Evolutionary conservation across 768 basidiomycete genomes (phyloP).

Genomic region (Phlegmacium glaucopus): DNA sequence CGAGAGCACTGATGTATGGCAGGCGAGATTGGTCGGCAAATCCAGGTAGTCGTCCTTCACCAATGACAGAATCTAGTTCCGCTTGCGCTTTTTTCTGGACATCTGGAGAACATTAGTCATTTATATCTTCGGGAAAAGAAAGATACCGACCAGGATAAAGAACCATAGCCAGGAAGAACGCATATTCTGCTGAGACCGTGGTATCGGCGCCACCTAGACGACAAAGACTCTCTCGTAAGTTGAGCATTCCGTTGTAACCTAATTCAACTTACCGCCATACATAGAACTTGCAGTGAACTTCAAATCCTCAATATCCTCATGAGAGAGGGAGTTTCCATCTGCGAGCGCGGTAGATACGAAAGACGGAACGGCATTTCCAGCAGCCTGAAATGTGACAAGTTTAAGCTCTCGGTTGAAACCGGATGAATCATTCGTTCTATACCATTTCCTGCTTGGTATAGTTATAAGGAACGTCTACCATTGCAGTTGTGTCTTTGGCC

Average conservation of each 20-base stretch:
- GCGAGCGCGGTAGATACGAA: conserved; percentile 34
- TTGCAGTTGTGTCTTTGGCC: conserved; percentile 33
- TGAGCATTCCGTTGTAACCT: background rate
- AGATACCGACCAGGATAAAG: conserved; percentile 14
- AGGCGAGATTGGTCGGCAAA: conserved; percentile 21
- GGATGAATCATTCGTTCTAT: conserved; percentile 4
- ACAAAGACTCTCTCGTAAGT: background rate
- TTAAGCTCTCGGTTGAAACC: background rate
- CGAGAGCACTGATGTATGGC: conserved; percentile 24
- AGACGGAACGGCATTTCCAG: conserved; percentile 38
- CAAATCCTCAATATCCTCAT: conserved; percentile 34
- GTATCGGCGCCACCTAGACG: conserved; percentile 47
- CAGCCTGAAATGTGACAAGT: conserved; percentile 24
- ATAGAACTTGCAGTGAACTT: conserved; percentile 43
- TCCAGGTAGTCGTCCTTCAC: conserved; percentile 24
- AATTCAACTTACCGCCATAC: background rate
- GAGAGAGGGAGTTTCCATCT: conserved; percentile 12
- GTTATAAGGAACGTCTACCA: conserved; percentile 41
- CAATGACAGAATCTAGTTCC: conserved; percentile 31
- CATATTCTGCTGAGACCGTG: conserved; percentile 41
- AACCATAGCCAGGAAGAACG: conserved; percentile 39
- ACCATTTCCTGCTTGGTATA: conserved; percentile 48
- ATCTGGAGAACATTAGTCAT: conserved; percentile 16
- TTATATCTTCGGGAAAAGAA: conserved; percentile 23
- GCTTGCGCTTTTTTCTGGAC: conserved; percentile 29